Evolutionary conservation across 208 protist species (phyloP).

Genomic region (Wallacemonas sp.): DNA sequence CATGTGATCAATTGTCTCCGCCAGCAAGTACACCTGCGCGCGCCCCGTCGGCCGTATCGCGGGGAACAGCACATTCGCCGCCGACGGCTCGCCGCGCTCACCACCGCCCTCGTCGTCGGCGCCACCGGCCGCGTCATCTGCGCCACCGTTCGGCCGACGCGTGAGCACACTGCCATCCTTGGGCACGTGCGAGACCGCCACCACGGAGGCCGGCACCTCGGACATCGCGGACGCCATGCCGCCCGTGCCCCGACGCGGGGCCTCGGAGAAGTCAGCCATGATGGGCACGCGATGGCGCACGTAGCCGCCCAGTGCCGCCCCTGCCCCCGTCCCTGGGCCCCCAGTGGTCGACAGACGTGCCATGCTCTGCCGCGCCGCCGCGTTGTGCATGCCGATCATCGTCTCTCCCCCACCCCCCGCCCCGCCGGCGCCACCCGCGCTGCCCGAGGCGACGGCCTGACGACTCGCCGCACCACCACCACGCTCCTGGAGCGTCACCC

Average conservation of each 20-base stretch:
- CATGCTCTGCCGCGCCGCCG: too few relatives aligned
- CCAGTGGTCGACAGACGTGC: too few relatives aligned
- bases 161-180: conserved; percentile 3
- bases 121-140: not conserved
- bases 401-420: not conserved
- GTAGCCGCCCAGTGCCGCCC: conserved; percentile 9
- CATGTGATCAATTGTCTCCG: conserved; percentile 82
- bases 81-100: conserved; percentile 10
- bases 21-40: conserved; percentile 85
- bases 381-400: too few relatives aligned
- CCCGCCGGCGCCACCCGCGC: not conserved
- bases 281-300: conserved; percentile 8
- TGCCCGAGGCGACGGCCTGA: not conserved
- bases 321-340: not conserved
- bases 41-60: conserved; percentile 58
- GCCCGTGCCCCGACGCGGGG: not conserved
- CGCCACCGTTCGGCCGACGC: not conserved
- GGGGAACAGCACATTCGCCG: conserved; percentile 53
- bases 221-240: conserved; percentile 1
- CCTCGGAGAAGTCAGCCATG: not conserved
- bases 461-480: not conserved
- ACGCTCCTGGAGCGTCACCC: conserved; percentile 51
- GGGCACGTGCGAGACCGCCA: conserved; percentile 7
- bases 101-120: not conserved
- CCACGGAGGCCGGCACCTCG: not conserved